Evolutionary conservation across 2,329 filamentous ascomycete genomes (phyloP).

Genomic region (Emmonsiellopsis sp.): DNA sequence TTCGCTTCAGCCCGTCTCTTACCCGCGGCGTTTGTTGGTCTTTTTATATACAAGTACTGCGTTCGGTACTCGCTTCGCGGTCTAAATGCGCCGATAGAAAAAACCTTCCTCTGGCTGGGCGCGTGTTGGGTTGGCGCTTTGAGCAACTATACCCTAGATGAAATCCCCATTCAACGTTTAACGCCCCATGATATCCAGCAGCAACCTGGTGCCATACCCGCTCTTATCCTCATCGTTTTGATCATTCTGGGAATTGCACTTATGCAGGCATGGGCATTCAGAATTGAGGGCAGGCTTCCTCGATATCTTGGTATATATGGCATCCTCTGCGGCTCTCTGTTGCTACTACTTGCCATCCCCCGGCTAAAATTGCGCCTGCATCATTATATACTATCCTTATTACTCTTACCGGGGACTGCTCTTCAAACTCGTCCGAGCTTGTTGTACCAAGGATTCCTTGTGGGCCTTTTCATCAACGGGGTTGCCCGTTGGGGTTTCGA

Average conservation of each 20-base stretch:
- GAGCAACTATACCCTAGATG: conserved; percentile 56
- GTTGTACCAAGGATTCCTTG: conserved; percentile 51
- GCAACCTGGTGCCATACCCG: conserved; percentile 50
- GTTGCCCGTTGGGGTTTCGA: conserved; percentile 56
- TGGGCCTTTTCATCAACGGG: conserved; percentile 55
- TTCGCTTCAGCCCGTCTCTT: conserved; percentile 48
- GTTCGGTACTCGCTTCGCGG: conserved; percentile 39
- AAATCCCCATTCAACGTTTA: conserved; percentile 52
- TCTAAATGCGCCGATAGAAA: conserved; percentile 49
- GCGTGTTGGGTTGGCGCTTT: conserved; percentile 51
- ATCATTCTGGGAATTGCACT: conserved; percentile 43
- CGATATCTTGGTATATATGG: conserved; percentile 41
- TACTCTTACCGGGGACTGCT: conserved; percentile 49
- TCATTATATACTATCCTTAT: conserved; percentile 52
- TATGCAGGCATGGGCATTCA: conserved; percentile 47
- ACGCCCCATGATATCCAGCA: conserved; percentile 52
- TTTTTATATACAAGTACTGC: conserved; percentile 47
- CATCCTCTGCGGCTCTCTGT: conserved; percentile 32
- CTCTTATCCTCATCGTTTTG: conserved; percentile 45
- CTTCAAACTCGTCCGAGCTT: conserved; percentile 51
- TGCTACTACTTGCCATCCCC: conserved; percentile 45
- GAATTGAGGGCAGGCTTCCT: conserved; percentile 49
- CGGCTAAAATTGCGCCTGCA: conserved; percentile 53
- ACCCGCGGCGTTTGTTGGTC: conserved; percentile 49
- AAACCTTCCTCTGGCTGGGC: conserved; percentile 52